Percentiles rank a stretch among this genome's conserved stretches.
Evolutionary conservation across 371 early-diverging fungal genomes (phyloP).

Genomic region (Mortierella sp.): DNA sequence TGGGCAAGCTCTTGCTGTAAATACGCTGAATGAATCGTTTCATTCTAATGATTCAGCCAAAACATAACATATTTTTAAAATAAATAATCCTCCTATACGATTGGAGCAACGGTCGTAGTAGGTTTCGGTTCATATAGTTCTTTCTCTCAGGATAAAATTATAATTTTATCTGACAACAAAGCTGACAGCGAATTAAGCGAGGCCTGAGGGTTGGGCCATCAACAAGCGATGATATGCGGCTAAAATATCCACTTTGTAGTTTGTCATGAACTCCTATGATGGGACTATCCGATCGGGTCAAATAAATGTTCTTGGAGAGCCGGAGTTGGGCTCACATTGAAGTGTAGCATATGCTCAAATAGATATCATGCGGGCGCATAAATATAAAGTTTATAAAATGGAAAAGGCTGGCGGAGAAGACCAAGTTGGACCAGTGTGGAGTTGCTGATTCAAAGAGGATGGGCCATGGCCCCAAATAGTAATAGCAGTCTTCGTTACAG

Average conservation of each 20-base stretch:
- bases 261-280: background rate
- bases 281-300: background rate
- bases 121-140: too few relatives aligned
- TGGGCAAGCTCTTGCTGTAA: constrained; percentile 53
- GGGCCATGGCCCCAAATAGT: background rate
- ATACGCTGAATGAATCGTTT: background rate
- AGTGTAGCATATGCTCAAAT: background rate
- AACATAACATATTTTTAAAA: background rate
- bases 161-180: too few relatives aligned
- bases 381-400: background rate
- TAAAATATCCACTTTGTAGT: too few relatives aligned
- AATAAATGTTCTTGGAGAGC: background rate
- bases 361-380: background rate
- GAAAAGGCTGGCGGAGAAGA: background rate
- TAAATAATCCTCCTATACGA: background rate
- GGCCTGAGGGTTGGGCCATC: background rate
- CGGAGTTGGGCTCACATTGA: background rate
- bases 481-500: background rate
- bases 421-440: background rate
- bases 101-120: too few relatives aligned
- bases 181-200: too few relatives aligned
- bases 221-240: background rate
- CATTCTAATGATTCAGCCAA: background rate
- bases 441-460: background rate
- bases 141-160: too few relatives aligned